These are phyloP conservation scores for Kockovaella imperatae DNA, from an alignment of 768 basidiomycete species.

Conservation along the genomic window DNA sequence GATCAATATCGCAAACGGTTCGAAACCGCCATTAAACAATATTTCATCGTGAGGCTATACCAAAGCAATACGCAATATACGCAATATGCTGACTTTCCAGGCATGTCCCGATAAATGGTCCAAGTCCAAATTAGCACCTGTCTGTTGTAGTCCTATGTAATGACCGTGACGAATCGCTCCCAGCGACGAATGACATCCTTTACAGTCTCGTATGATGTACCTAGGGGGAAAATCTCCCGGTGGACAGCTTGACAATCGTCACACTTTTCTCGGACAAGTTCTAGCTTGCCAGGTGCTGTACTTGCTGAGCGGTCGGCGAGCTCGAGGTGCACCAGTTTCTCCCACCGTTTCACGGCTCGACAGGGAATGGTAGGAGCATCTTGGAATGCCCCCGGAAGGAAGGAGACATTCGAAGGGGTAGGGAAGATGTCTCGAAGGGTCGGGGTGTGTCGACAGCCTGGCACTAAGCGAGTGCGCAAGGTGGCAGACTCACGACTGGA, in stretches of 20 bases:
- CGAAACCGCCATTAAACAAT: constrained; percentile 61
- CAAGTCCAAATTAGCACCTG: neutral
- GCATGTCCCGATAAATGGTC: constrained; percentile 30
- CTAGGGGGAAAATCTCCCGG: constrained; percentile 41
- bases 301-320: constrained; percentile 24
- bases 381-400: constrained; percentile 25
- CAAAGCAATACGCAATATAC: neutral
- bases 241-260: constrained; percentile 36
- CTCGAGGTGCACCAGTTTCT: constrained; percentile 41
- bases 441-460: constrained; percentile 38
- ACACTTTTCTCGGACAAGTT: constrained; percentile 20
- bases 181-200: constrained; percentile 33
- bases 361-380: constrained; percentile 6
- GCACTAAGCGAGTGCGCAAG: neutral
- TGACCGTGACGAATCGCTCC: constrained; percentile 29
- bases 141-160: neutral
- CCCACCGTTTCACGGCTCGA: constrained; percentile 33
- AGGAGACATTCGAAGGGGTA: constrained; percentile 7
- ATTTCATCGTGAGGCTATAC: constrained; percentile 52
- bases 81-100: neutral
- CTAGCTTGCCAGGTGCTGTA: constrained; percentile 7
- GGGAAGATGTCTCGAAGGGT: constrained; percentile 42
- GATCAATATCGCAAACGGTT: constrained; percentile 72
- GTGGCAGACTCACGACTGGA: constrained; percentile 28
- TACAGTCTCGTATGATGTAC: constrained; percentile 26